Evolutionary conservation across 257 asterid genomes (phyloP).

Genomic region (Nicotiana tomentosiformis): DNA sequence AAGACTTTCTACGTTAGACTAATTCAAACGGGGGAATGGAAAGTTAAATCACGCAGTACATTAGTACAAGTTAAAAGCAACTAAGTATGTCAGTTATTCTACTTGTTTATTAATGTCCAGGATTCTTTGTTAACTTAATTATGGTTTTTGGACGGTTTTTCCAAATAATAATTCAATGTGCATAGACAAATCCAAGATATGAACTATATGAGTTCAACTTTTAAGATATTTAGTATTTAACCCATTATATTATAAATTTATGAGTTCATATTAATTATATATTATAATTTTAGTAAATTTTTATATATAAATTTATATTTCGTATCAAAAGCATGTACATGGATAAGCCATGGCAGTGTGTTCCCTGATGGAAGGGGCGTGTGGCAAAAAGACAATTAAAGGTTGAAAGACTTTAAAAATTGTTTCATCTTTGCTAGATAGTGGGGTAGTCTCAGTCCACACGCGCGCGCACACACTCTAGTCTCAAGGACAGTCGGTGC

Average conservation of each 20-base stretch:
- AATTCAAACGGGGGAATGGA: no score
- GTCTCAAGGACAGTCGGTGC: neutral
- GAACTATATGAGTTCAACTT: no score
- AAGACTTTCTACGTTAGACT: neutral
- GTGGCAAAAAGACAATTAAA: neutral
- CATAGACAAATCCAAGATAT: no score
- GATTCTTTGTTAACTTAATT: neutral
- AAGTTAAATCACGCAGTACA: neutral
- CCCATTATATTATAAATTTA: no score
- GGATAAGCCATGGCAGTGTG: neutral
- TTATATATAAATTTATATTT: no score
- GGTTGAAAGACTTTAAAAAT: neutral
- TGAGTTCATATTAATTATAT: no score
- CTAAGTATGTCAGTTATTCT: neutral
- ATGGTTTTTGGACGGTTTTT: neutral
- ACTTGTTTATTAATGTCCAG: neutral
- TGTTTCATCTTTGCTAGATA: neutral
- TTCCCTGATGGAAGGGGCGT: neutral
- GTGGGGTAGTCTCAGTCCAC: neutral
- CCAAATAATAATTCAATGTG: neutral
- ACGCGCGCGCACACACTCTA: no score
- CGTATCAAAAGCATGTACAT: no score
- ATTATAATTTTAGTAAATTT: no score
- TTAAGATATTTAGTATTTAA: no score
- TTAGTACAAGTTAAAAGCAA: neutral